Evolutionary conservation across 345 rosid species (phyloP), one percentile per base, ranked within the genome.

Genomic region (Eucalyptus microcorys): DNA sequence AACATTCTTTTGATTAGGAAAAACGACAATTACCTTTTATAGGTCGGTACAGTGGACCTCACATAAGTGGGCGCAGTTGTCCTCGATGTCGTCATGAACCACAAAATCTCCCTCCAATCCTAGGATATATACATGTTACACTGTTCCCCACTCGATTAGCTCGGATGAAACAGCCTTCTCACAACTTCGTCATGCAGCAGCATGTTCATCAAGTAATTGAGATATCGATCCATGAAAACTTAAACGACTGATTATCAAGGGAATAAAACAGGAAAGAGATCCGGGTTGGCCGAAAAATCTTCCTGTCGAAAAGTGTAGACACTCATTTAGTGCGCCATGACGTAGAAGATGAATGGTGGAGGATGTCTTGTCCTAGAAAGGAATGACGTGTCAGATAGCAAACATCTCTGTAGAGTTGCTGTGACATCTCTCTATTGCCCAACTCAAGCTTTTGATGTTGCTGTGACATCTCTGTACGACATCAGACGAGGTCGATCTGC

Each of bases 71-170:
- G 43, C 43, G 1, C 66, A 59, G 1, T 59, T 11, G 57, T 52
- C 26, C 26, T 21, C 26, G 1, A 19, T 52, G 57, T 21, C 1
- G 26, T 1, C 57, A 19, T 66, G 79, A 66, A 66, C 79, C 11
- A 66, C 79, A n/a, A 66, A 66, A 66, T 32, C 79, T 66, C 42
- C 42, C 40, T 32, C 79, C 79, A 7, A 66, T 66, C 79, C 40
- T 32, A 15, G 40, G 40, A 32, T 8, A 32, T 16, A 32, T 8
- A 7, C 22, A 32, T 32, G 79, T 22, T 19, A n/a, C 34, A 15
- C 79, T 0, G 71, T 1, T 17, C 71, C 34, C 10, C 0, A 30
- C 19, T 0, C 34, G 17, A 61, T 61, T 7, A 61, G 34, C n/a
- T 34, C 34, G 16, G 68, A 61, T 61, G 27, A 61, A 61, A 61